phyloP scores from a whole-genome alignment of 768 basidiomycete species.

The Leccinum uliginosum region DNA sequence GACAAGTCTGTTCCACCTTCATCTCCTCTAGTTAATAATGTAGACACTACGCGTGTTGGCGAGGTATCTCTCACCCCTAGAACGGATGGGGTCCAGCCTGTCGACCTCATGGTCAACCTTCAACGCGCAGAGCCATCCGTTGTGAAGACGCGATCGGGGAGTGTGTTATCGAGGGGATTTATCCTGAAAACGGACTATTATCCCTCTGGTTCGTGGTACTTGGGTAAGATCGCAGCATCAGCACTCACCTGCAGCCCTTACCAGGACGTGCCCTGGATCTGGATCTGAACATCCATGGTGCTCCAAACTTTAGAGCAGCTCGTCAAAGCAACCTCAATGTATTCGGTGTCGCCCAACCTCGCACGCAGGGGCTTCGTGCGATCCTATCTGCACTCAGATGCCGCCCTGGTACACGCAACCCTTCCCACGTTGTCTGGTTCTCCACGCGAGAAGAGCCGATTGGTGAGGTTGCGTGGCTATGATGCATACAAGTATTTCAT shows the following conservation, averaged over 20 bases:
- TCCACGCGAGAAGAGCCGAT: conserved; percentile 96
- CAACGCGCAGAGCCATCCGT: conserved; percentile 66
- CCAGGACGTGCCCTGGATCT: conserved; percentile 85
- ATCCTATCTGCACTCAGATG: conserved; percentile 83
- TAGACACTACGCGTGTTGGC: conserved; percentile 6
- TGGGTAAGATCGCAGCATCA: background rate
- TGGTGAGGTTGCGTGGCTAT: conserved; percentile 43
- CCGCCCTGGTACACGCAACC: conserved; percentile 56
- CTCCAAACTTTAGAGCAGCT: conserved; percentile 91
- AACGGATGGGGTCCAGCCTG: conserved; percentile 25
- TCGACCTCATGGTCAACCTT: conserved; percentile 61
- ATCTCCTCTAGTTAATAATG: background rate
- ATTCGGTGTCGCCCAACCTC: conserved; percentile 94
- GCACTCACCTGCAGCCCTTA: conserved; percentile 1
- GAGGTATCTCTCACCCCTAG: background rate
- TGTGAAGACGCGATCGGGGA: conserved; percentile 79
- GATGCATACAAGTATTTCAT: background rate
- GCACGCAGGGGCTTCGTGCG: conserved; percentile 84
- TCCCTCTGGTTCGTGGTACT: conserved; percentile 54
- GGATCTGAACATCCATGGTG: conserved; percentile 88
- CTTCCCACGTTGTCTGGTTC: conserved; percentile 88
- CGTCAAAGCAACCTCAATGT: conserved; percentile 79
- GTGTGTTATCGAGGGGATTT: conserved; percentile 82
- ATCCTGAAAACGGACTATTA: conserved; percentile 94
- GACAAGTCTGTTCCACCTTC: conserved; percentile 8